phyloP scores from a whole-genome alignment of 139 green algal species.

The Choricystis sp. region DNA sequence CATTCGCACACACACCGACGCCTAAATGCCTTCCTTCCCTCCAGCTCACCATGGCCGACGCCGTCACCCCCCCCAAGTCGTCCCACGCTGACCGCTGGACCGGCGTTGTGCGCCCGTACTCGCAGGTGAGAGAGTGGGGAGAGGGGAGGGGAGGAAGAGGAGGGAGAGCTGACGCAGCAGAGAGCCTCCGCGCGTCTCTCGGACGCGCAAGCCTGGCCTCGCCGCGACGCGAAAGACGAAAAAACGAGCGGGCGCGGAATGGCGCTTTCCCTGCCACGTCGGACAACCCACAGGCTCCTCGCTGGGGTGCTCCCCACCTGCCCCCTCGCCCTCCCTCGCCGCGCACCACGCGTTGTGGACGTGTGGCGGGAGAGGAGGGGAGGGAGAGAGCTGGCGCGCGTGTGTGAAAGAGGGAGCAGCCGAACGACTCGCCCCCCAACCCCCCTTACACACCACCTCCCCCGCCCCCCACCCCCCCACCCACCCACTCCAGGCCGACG shows the following conservation, averaged over 20 bases:
- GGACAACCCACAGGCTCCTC: not conserved
- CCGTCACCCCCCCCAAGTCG: constrained; percentile 1
- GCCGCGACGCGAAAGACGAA: too few relatives aligned
- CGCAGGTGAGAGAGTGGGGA: not conserved
- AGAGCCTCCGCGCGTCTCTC: not conserved
- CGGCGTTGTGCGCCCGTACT: constrained; percentile 25
- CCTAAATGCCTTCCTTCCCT: not conserved
- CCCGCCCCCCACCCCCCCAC: too few relatives aligned
- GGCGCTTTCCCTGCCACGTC: too few relatives aligned
- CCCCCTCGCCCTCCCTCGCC: not conserved
- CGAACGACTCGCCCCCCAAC: too few relatives aligned
- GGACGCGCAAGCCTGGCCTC: not conserved
- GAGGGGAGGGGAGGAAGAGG: not conserved
- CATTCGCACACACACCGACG: too few relatives aligned
- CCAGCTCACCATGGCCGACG: not conserved
- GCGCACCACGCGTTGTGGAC: too few relatives aligned
- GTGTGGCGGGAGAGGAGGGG: too few relatives aligned
- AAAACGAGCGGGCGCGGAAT: too few relatives aligned
- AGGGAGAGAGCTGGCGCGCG: too few relatives aligned
- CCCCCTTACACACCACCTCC: too few relatives aligned
- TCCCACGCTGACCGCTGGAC: constrained; percentile 15
- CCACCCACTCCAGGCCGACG: constrained; percentile 22
- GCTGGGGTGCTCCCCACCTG: not conserved
- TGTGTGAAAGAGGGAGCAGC: too few relatives aligned
- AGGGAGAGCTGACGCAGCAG: too few relatives aligned